Conservation (phyloP, 2,329 filamentous ascomycete genomes). For the Hysterium pulicare region DNA sequence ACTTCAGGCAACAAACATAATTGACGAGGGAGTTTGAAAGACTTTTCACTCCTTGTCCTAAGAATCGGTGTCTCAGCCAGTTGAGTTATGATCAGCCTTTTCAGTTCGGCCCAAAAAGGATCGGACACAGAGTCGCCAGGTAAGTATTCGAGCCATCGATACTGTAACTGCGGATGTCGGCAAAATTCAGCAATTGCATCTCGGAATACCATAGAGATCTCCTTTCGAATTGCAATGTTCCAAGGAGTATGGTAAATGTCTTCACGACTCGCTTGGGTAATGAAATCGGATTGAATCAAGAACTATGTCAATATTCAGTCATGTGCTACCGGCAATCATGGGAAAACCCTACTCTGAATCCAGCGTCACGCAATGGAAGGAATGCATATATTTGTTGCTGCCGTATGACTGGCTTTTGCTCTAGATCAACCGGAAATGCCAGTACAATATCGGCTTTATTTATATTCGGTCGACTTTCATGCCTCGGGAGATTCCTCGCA, state of each 20-base stretch:
- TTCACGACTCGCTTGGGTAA: neutral
- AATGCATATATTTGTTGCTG: constrained; percentile 47
- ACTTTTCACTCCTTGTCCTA: no score
- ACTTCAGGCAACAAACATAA: no score
- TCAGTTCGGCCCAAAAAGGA: constrained; percentile 1
- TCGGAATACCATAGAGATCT: neutral
- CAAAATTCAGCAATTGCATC: neutral
- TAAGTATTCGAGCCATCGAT: neutral
- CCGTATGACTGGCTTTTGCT: constrained; percentile 33
- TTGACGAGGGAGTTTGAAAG: no score
- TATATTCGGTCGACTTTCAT: neutral
- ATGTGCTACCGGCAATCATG: neutral
- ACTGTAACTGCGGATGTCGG: neutral
- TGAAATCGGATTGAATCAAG: constrained; percentile 1
- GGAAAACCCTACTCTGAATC: constrained; percentile 41
- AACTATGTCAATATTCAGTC: neutral
- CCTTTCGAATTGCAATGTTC: neutral
- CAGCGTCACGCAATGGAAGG: constrained; percentile 42
- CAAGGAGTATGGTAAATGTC: neutral
- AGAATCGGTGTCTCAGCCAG: no score
- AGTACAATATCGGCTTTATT: constrained; percentile 39
- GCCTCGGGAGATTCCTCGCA: neutral
- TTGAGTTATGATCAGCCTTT: no score
- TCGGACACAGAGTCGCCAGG: neutral
- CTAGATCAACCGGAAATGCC: constrained; percentile 44